A percentile compares a stretch with the other conserved stretches of the same genome.
These are phyloP conservation scores for Acanthamoeba lenticulata DNA, from an alignment of 208 protist species.

Conservation along the genomic window DNA sequence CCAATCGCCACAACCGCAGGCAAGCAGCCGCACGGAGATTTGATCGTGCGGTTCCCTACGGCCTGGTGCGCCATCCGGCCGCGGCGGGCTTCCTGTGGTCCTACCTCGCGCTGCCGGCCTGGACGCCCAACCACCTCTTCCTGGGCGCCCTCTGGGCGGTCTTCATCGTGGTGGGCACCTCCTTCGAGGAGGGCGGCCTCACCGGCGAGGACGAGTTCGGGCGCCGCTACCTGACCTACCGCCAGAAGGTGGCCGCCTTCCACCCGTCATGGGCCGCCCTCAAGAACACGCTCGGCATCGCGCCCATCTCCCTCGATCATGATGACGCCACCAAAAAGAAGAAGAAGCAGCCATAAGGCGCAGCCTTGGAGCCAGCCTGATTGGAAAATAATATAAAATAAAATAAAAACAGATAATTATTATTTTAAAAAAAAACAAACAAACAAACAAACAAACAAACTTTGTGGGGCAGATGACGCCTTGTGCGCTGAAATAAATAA, in stretches of 20 bases:
- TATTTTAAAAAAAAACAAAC: too few species aligned
- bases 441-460: too few species aligned
- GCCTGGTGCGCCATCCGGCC: neutral
- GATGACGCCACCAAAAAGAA: neutral
- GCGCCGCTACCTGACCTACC: neutral
- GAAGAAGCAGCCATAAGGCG: neutral
- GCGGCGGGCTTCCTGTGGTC: conserved; percentile 29
- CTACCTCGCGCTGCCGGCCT: neutral
- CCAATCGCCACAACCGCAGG: neutral
- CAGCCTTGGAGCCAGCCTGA: too few species aligned
- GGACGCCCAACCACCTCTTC: conserved; percentile 37
- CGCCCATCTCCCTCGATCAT: neutral
- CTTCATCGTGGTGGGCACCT: neutral
- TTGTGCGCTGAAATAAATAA: too few species aligned
- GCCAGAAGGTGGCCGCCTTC: neutral
- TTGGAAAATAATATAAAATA: too few species aligned
- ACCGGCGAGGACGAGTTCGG: conserved; percentile 14
- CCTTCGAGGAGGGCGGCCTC: conserved; percentile 5
- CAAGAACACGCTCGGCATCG: conserved; percentile 1
- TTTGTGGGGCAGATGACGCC: too few species aligned
- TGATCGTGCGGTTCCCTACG: conserved; percentile 21
- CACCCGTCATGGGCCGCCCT: neutral
- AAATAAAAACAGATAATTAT: too few species aligned
- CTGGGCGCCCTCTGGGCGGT: neutral
- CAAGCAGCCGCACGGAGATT: neutral